These are phyloP conservation scores for Wickerhamomyces sydowiorum DNA, from an alignment of 805 yeast genomes.

Conservation along the genomic window DNA sequence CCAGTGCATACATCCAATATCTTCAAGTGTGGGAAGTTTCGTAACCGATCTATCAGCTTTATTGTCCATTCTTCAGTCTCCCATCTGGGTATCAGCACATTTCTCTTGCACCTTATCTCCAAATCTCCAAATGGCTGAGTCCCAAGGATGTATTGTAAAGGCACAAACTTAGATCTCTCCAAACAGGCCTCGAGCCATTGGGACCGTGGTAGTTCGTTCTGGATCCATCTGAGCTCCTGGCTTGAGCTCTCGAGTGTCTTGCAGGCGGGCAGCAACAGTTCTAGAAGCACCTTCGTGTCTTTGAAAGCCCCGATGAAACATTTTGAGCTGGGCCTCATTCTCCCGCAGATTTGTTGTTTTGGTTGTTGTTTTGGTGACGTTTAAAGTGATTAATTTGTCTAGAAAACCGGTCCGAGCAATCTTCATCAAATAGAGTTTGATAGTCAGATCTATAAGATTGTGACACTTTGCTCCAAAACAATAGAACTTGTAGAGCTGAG, in stretches of 20 bases:
- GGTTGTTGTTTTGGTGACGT: no score
- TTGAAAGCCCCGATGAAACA: conserved; percentile 6
- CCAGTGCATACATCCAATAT: conserved; percentile 81
- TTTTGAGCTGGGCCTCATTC: no score
- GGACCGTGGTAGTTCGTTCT: conserved; percentile 42
- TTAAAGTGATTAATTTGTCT: no score
- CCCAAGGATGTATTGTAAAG: conserved; percentile 82
- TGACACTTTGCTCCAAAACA: no score
- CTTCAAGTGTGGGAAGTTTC: conserved; percentile 5
- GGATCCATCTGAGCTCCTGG: conserved; percentile 63
- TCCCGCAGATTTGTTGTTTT: no score
- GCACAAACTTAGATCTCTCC: conserved; percentile 48
- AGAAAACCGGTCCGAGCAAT: no score
- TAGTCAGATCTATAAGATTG: no score
- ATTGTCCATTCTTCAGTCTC: conserved; percentile 92
- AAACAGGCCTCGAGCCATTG: conserved; percentile 49
- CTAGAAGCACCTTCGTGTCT: conserved; percentile 7
- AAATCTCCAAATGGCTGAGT: conserved; percentile 81
- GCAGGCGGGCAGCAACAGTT: conserved; percentile 13
- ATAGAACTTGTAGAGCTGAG: no score
- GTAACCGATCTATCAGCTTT: conserved; percentile 28
- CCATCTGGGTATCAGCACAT: conserved; percentile 86
- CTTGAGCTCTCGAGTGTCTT: conserved; percentile 32
- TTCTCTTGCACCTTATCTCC: conserved; percentile 49
- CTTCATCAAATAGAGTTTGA: no score